Conservation (phyloP, 2,329 filamentous ascomycete genomes). For the Paracorniculantispora psalliotae region DNA sequence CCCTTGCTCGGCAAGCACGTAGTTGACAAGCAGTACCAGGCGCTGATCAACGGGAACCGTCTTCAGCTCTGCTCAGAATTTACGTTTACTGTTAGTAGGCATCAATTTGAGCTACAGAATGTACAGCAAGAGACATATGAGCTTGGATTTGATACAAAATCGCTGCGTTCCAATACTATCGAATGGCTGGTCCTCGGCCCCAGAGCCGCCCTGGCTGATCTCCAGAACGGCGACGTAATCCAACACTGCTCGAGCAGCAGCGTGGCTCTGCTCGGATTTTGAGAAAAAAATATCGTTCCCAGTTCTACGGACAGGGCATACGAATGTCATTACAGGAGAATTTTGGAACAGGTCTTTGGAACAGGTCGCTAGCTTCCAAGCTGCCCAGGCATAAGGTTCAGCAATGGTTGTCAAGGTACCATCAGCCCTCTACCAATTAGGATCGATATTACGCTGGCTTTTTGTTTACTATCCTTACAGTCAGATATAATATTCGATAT, state of each 20-base stretch:
- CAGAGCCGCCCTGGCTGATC: not conserved
- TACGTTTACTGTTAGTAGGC: not conserved
- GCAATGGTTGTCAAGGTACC: not conserved
- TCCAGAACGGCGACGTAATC: not conserved
- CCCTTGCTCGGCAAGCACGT: not conserved
- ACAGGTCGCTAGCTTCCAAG: not conserved
- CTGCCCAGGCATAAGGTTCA: not conserved
- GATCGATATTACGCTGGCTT: no score
- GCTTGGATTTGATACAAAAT: not conserved
- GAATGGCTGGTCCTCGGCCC: not conserved
- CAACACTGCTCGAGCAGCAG: not conserved
- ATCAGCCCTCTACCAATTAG: no score
- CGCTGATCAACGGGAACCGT: not conserved
- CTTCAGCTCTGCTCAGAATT: not conserved
- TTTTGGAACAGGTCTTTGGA: not conserved
- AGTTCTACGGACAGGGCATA: not conserved
- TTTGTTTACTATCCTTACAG: no score
- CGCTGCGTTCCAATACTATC: not conserved
- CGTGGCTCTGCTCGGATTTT: not conserved
- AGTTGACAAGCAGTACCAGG: not conserved
- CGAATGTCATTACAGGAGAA: constrained; percentile 7
- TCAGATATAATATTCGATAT: no score
- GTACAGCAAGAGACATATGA: not conserved
- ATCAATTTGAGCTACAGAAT: not conserved
- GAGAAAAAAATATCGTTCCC: not conserved